A percentile compares a stretch with the other conserved stretches of the same genome.
Conservation (phyloP, 495 filamentous ascomycete genomes). For the Penicillium maclennaniae region DNA sequence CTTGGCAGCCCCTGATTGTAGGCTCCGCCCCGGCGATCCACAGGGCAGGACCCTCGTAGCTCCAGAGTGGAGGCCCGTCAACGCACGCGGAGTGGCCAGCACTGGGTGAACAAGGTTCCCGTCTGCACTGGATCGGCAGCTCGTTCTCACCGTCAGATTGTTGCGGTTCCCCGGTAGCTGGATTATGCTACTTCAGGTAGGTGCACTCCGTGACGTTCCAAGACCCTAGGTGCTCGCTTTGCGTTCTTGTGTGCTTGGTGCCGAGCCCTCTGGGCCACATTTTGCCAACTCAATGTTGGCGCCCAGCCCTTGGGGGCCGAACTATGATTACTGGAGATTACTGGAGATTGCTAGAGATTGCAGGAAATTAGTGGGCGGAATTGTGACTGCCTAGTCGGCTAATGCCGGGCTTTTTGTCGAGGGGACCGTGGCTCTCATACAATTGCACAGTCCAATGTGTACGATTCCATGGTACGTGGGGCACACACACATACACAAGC, state of each 20-base stretch:
- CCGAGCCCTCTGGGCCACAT: background rate
- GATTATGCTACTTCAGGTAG: background rate
- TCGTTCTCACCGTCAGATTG: background rate
- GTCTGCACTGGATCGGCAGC: constrained; percentile 6
- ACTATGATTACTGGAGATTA: too few species aligned
- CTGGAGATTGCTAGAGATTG: too few species aligned
- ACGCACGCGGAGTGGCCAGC: constrained; percentile 1
- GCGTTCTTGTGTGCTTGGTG: constrained; percentile 1
- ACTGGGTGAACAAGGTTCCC: background rate
- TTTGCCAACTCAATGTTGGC: background rate
- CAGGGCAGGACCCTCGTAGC: constrained; percentile 2
- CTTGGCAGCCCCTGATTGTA: background rate
- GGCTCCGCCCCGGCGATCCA: constrained; percentile 1
- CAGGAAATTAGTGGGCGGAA: too few species aligned
- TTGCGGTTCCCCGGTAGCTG: background rate
- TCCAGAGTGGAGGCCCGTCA: constrained; percentile 1
- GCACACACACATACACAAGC: too few species aligned
- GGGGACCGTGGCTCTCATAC: too few species aligned
- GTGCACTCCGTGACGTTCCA: background rate
- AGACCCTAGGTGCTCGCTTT: background rate
- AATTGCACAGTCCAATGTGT: too few species aligned
- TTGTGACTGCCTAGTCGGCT: too few species aligned
- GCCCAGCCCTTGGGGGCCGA: background rate
- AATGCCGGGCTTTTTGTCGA: too few species aligned
- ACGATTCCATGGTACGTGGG: too few species aligned